These are phyloP conservation scores for Venturia asperata DNA, from an alignment of 2,329 filamentous ascomycete genomes.

Conservation along the genomic window DNA sequence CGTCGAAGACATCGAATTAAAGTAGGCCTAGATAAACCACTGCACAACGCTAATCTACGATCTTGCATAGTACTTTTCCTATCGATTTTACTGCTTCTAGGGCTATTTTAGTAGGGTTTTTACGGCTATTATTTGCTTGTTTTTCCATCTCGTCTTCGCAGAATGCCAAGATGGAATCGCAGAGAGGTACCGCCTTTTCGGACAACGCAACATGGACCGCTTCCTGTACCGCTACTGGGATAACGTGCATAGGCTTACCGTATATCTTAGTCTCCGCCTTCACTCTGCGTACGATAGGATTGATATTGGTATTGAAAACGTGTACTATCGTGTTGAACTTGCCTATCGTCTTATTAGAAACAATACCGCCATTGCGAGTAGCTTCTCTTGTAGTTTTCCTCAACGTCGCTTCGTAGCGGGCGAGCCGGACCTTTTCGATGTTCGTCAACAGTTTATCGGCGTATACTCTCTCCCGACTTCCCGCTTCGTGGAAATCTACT, in stretches of 20 bases:
- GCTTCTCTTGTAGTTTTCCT: not conserved
- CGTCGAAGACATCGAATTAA: too few species aligned
- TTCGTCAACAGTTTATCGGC: not conserved
- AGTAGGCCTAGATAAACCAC: too few species aligned
- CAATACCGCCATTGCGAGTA: not conserved
- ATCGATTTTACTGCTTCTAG: not conserved
- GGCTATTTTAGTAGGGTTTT: not conserved
- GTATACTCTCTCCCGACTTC: too few species aligned
- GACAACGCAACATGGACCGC: not conserved
- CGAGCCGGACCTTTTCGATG: not conserved
- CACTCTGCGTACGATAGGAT: too few species aligned
- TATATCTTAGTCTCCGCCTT: too few species aligned
- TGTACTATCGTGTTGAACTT: not conserved
- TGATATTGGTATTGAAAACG: not conserved
- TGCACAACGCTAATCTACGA: too few species aligned
- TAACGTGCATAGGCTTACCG: not conserved
- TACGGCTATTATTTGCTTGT: not conserved
- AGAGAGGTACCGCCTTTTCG: not conserved
- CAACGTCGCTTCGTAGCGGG: not conserved
- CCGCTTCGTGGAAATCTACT: too few species aligned
- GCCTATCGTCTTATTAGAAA: not conserved
- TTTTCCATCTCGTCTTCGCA: not conserved
- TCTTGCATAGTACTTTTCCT: not conserved
- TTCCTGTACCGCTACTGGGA: not conserved
- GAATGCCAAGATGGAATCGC: too few species aligned